Percentiles rank a stretch among this genome's conserved stretches.
Conservation (phyloP, 140 eudicot species). For the Cichorium intybus region DNA sequence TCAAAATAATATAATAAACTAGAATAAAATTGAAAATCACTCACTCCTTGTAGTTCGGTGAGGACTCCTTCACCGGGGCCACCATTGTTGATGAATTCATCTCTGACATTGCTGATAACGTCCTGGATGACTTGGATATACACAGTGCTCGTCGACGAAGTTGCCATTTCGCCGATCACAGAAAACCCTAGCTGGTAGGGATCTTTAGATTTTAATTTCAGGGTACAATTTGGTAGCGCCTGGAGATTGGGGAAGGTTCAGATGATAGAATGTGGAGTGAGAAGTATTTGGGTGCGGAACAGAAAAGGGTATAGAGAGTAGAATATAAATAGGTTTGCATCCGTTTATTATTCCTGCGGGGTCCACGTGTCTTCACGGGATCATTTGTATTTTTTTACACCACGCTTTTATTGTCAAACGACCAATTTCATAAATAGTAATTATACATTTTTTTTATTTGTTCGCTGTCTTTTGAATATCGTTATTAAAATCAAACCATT, state of each 20-base stretch:
- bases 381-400: background rate
- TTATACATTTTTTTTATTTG: too few relatives aligned
- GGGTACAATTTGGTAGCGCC: background rate
- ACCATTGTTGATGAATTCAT: constrained; percentile 54
- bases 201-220: background rate
- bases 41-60: constrained; percentile 64
- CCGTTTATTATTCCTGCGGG: constrained; percentile 36
- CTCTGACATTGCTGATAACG: constrained; percentile 68
- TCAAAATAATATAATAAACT: background rate
- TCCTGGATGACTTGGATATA: constrained; percentile 68
- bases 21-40: background rate
- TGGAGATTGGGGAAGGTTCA: background rate
- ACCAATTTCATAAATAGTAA: too few relatives aligned
- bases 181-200: background rate
- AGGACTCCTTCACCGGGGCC: constrained; percentile 79
- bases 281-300: constrained; percentile 32
- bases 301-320: constrained; percentile 46
- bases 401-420: background rate
- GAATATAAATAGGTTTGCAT: constrained; percentile 94
- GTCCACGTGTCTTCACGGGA: constrained; percentile 44
- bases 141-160: constrained; percentile 51
- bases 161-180: constrained; percentile 30
- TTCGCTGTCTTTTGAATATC: too few relatives aligned
- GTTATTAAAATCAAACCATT: too few relatives aligned
- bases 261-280: constrained; percentile 14